phyloP scores from a whole-genome alignment of 1,284 basidiomycete genomes.

The Laetiporus sulphureus region DNA sequence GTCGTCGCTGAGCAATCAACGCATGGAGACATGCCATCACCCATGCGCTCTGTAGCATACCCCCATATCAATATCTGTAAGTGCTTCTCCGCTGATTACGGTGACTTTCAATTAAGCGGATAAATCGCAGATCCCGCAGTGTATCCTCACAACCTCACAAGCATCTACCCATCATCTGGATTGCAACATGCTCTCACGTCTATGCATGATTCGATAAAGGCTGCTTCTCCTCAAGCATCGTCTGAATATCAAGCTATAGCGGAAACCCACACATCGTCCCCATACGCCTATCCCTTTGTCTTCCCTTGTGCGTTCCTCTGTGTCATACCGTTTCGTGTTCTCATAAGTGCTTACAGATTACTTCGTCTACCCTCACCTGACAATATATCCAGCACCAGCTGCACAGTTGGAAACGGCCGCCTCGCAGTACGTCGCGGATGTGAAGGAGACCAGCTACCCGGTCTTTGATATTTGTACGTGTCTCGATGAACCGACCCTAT shows the following conservation, averaged over 20 bases:
- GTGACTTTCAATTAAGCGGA: not conserved
- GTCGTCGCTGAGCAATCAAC: too few relatives aligned
- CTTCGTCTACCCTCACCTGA: constrained; percentile 11
- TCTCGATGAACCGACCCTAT: too few relatives aligned
- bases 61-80: constrained; percentile 6
- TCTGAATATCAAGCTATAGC: too few relatives aligned
- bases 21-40: too few relatives aligned
- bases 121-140: constrained; percentile 17
- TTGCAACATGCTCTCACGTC: too few relatives aligned
- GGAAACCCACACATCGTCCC: too few relatives aligned
- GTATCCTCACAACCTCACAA: constrained; percentile 17
- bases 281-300: constrained; percentile 2
- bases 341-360: constrained; percentile 6
- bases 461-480: constrained; percentile 13
- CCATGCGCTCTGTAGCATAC: constrained; percentile 1
- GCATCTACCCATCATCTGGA: constrained; percentile 13
- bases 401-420: not conserved
- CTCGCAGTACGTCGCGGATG: too few relatives aligned
- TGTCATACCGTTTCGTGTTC: not conserved
- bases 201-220: too few relatives aligned
- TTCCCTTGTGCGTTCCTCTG: constrained; percentile 9
- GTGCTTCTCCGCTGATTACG: not conserved
- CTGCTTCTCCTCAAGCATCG: too few relatives aligned
- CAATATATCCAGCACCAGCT: constrained; percentile 3
- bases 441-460: constrained; percentile 8